phyloP scores from a whole-genome alignment of 208 protist species.

The Sergeia podlipaevii region DNA sequence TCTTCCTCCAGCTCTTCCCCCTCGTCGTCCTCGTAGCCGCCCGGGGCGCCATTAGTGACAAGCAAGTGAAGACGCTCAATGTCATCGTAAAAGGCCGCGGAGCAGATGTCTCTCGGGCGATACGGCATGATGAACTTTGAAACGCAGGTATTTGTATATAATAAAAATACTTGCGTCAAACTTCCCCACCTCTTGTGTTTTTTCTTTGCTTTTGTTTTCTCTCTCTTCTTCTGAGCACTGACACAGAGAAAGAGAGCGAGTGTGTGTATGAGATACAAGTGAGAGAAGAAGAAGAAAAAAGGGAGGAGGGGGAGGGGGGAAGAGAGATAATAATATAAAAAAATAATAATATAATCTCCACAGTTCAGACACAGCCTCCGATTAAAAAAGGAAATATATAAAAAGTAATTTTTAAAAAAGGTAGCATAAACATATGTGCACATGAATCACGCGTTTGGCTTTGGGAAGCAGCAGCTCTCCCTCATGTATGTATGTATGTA shows the following conservation, averaged over 20 bases:
- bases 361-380: too few species aligned
- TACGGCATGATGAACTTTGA: constrained; percentile 19
- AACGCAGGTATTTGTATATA: too few species aligned
- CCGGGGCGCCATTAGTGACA: constrained; percentile 23
- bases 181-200: not conserved
- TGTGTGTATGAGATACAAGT: not conserved
- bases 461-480: too few species aligned
- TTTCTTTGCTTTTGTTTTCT: constrained; percentile 2
- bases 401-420: not conserved
- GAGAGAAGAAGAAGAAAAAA: constrained; percentile 12
- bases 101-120: constrained; percentile 53
- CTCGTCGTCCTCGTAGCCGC: constrained; percentile 32
- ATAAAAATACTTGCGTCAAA: too few species aligned
- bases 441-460: too few species aligned
- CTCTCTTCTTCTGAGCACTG: constrained; percentile 8
- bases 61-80: constrained; percentile 56
- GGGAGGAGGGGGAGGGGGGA: not conserved
- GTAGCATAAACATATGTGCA: too few species aligned
- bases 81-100: constrained; percentile 67
- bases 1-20: constrained; percentile 23
- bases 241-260: not conserved
- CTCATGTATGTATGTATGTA: not conserved
- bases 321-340: not conserved
- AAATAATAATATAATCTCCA: not conserved
- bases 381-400: too few species aligned